phyloP scores from a whole-genome alignment of 768 basidiomycete species.

The Austroboletus festivus region DNA sequence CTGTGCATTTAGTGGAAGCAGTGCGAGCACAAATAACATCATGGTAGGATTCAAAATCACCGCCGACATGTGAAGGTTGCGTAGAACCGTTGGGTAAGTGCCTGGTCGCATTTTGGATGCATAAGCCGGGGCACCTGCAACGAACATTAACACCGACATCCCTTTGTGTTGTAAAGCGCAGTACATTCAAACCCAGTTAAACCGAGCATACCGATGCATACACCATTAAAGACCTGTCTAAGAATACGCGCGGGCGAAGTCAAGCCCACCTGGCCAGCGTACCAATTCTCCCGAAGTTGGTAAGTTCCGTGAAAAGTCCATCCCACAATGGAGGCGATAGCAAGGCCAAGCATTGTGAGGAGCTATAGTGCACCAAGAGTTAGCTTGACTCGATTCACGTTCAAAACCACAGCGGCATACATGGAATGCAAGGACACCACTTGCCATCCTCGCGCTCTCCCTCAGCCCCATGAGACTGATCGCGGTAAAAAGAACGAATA shows the following conservation, averaged over 20 bases:
- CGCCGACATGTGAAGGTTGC: constrained; percentile 61
- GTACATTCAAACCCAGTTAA: constrained; percentile 70
- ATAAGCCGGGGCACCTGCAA: constrained; percentile 59
- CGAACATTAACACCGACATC: not conserved
- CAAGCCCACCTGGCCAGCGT: constrained; percentile 28
- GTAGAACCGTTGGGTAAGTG: constrained; percentile 54
- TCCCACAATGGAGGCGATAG: constrained; percentile 45
- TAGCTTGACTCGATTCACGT: not conserved
- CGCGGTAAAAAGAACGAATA: constrained; percentile 51
- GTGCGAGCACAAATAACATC: constrained; percentile 57
- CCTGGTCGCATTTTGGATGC: constrained; percentile 56
- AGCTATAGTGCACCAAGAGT: constrained; percentile 34
- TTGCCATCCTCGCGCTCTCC: constrained; percentile 61
- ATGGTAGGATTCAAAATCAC: constrained; percentile 54
- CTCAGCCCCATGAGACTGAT: constrained; percentile 57
- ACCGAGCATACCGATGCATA: constrained; percentile 70
- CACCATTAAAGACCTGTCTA: constrained; percentile 57
- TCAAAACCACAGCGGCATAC: constrained; percentile 33
- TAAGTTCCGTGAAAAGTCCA: constrained; percentile 50
- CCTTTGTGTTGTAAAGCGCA: not conserved
- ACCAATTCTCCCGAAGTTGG: constrained; percentile 57
- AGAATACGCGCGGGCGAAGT: constrained; percentile 33
- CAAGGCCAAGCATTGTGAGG: constrained; percentile 53
- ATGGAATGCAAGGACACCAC: constrained; percentile 56
- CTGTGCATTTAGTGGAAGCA: constrained; percentile 51